These are phyloP conservation scores for Pyrrhoderma noxium DNA, from an alignment of 1,284 basidiomycete genomes.

Conservation along the genomic window DNA sequence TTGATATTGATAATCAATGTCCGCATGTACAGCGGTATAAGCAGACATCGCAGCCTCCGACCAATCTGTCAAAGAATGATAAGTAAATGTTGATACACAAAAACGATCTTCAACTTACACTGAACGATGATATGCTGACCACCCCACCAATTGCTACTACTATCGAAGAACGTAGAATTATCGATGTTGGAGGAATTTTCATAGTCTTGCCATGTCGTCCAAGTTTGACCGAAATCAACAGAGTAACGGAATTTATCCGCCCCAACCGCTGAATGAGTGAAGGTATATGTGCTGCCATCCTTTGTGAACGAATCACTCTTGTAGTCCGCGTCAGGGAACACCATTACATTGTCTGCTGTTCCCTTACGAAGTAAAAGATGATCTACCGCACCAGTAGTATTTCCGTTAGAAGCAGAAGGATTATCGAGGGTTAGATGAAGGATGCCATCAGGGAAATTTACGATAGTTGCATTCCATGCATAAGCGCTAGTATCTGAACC, in stretches of 20 bases:
- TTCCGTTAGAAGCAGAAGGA: constrained; percentile 39
- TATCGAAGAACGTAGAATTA: constrained; percentile 41
- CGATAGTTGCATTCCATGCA: constrained; percentile 67
- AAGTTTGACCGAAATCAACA: constrained; percentile 79
- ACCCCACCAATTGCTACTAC: constrained; percentile 62
- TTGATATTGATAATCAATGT: constrained; percentile 49
- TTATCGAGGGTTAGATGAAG: constrained; percentile 64
- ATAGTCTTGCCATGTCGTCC: constrained; percentile 74
- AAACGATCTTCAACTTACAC: constrained; percentile 42
- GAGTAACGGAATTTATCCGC: constrained; percentile 86
- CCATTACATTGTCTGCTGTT: constrained; percentile 62
- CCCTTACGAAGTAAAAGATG: constrained; percentile 79
- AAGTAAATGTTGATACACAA: not conserved
- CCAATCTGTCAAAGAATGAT: constrained; percentile 52
- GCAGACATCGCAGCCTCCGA: constrained; percentile 56
- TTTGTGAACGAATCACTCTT: constrained; percentile 56
- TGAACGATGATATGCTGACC: constrained; percentile 84
- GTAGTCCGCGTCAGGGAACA: constrained; percentile 78
- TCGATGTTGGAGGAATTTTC: constrained; percentile 66
- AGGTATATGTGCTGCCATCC: constrained; percentile 51
- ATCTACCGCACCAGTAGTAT: constrained; percentile 51
- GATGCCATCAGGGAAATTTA: constrained; percentile 73
- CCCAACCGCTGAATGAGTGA: constrained; percentile 75
- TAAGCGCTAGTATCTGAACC: constrained; percentile 55
- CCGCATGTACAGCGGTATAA: constrained; percentile 69